Percentiles rank a stretch among this genome's conserved stretches.
phyloP scores from a whole-genome alignment of 371 early-diverging fungal genomes.

The Funneliformis caledonium region DNA sequence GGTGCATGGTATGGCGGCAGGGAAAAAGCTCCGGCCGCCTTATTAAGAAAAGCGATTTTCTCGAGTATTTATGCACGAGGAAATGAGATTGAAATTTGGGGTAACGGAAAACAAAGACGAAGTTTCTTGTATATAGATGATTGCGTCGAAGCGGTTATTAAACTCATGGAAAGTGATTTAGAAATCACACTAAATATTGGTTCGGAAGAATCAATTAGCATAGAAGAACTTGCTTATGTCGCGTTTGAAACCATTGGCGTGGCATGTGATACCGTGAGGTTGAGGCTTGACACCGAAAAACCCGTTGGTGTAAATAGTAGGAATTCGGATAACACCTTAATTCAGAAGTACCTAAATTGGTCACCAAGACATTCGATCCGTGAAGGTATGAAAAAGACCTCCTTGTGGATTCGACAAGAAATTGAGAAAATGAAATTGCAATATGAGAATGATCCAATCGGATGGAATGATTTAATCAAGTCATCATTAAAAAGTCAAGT shows the following conservation, averaged over 20 bases:
- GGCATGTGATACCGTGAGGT: neutral
- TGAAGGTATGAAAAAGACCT: neutral
- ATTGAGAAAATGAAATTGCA: neutral
- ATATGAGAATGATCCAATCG: neutral
- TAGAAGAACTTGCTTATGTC: neutral
- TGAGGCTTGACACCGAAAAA: neutral
- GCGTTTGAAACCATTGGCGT: neutral
- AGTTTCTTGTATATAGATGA: constrained; percentile 9
- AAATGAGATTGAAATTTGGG: neutral
- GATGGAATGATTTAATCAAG: neutral
- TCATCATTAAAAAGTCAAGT: neutral
- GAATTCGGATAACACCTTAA: constrained; percentile 3
- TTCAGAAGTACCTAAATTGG: neutral
- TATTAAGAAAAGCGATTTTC: neutral
- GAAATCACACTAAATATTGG: constrained; percentile 3
- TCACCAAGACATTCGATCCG: neutral
- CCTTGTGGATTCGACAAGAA: neutral
- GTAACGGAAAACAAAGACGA: neutral
- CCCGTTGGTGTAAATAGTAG: neutral
- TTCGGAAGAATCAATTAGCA: neutral
- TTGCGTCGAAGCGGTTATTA: neutral
- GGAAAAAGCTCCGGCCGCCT: neutral
- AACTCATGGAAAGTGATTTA: neutral
- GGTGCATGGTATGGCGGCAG: neutral
- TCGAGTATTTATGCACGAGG: neutral